phyloP scores from a whole-genome alignment of 352 stramenopile species.

The Phytophthora meadii region DNA sequence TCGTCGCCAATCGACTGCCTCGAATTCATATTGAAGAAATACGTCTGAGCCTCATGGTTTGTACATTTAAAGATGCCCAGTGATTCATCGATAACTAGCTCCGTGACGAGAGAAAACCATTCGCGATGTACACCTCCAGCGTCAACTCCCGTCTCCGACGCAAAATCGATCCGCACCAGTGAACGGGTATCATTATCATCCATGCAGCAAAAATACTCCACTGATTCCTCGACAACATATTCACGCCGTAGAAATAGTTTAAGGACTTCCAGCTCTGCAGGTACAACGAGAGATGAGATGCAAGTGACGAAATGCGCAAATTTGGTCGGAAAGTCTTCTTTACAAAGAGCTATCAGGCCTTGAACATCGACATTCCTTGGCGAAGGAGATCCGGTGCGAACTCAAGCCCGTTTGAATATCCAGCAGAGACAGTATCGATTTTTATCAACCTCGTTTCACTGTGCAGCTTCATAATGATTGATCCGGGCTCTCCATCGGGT shows the following conservation, averaged over 20 bases:
- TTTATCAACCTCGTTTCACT: conserved; percentile 12
- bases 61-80: conserved; percentile 53
- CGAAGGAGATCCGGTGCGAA: conserved; percentile 23
- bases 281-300: conserved; percentile 47
- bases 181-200: conserved; percentile 41
- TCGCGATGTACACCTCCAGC: conserved; percentile 81
- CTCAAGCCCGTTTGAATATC: conserved; percentile 15
- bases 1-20: conserved; percentile 34
- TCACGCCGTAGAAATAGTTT: conserved; percentile 53
- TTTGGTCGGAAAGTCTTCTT: conserved; percentile 57
- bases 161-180: conserved; percentile 69
- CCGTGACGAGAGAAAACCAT: conserved; percentile 79
- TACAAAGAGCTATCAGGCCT: conserved; percentile 39
- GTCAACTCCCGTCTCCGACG: conserved; percentile 69
- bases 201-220: conserved; percentile 59
- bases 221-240: conserved; percentile 54
- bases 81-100: conserved; percentile 41
- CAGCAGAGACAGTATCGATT: conserved; percentile 9
- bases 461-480: conserved; percentile 14
- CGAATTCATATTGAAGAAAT: conserved; percentile 59
- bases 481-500: conserved; percentile 10
- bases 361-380: conserved; percentile 15
- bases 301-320: conserved; percentile 57
- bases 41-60: conserved; percentile 53
- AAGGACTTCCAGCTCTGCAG: conserved; percentile 48